Conservation (phyloP, 1,284 basidiomycete genomes). For the Pyrrhoderma noxium region DNA sequence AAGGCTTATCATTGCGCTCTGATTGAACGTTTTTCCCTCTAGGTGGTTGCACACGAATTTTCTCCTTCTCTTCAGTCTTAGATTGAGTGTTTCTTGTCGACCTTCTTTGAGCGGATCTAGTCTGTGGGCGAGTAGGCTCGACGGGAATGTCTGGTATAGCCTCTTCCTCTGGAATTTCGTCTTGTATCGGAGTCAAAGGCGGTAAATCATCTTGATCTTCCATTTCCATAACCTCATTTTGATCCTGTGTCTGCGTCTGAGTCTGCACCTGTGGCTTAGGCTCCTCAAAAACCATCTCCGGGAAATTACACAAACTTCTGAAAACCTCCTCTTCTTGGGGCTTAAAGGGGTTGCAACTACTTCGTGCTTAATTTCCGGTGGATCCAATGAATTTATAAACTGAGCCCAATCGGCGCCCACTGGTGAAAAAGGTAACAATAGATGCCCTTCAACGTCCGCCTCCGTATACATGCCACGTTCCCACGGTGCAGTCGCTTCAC, state of each 20-base stretch:
- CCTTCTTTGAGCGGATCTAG: no score
- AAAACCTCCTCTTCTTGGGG: constrained; percentile 66
- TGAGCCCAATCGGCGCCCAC: constrained; percentile 24
- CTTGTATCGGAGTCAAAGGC: constrained; percentile 4
- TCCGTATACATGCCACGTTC: constrained; percentile 23
- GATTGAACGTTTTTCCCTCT: constrained; percentile 1
- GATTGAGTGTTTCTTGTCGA: background rate
- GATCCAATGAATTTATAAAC: constrained; percentile 10
- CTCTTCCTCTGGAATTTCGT: constrained; percentile 2
- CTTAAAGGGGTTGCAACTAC: constrained; percentile 39
- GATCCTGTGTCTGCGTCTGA: background rate
- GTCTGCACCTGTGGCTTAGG: background rate
- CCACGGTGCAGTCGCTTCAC: constrained; percentile 24
- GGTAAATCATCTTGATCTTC: background rate
- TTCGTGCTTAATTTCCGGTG: background rate
- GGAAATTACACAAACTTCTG: constrained; percentile 47
- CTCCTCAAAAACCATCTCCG: no score
- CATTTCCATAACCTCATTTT: background rate
- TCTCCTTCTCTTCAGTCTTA: background rate
- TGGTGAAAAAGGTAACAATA: constrained; percentile 23
- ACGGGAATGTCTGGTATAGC: background rate
- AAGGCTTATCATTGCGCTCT: background rate
- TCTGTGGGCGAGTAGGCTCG: no score
- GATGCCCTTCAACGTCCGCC: constrained; percentile 26
- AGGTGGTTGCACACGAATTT: constrained; percentile 3